A percentile compares a stretch with the other conserved stretches of the same genome.
These are phyloP conservation scores for Pseudozyma hubeiensis DNA, from an alignment of 1,284 basidiomycete genomes.

Conservation along the genomic window DNA sequence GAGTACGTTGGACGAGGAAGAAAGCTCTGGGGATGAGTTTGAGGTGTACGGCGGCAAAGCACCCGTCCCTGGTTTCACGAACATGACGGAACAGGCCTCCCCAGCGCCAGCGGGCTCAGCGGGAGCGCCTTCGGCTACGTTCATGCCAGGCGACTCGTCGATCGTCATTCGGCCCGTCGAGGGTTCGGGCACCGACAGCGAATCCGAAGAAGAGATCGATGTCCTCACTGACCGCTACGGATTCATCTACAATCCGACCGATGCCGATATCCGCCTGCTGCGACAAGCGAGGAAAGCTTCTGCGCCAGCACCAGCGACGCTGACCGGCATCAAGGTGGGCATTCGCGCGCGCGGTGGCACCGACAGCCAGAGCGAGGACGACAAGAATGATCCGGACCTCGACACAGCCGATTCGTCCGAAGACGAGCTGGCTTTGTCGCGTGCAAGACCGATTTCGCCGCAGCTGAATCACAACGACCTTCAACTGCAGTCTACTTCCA, in stretches of 20 bases:
- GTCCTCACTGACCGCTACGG: constrained; percentile 93
- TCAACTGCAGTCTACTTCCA: constrained; percentile 3
- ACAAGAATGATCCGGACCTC: constrained; percentile 39
- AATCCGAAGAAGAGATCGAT: constrained; percentile 70
- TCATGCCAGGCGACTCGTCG: constrained; percentile 24
- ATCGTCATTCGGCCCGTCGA: constrained; percentile 39
- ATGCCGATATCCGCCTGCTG: constrained; percentile 82
- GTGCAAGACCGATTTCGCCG: constrained; percentile 48
- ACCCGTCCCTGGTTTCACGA: constrained; percentile 46
- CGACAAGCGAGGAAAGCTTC: constrained; percentile 79
- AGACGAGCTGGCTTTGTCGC: constrained; percentile 57
- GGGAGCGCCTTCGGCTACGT: no score
- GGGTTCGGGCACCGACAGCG: constrained; percentile 39
- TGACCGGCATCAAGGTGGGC: constrained; percentile 84
- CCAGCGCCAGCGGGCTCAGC: constrained; percentile 1
- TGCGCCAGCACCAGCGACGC: constrained; percentile 81
- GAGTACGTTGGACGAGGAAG: constrained; percentile 54
- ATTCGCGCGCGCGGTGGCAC: constrained; percentile 66
- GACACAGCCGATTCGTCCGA: constrained; percentile 45
- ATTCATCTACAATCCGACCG: constrained; percentile 83
- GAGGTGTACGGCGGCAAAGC: constrained; percentile 68
- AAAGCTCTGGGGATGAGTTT: constrained; percentile 64
- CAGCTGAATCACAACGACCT: constrained; percentile 27
- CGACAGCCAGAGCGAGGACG: constrained; percentile 55
- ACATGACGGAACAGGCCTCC: constrained; percentile 15